phyloP scores from a whole-genome alignment of 169 alveolate genomes.

The Eimeria brunetti region DNA sequence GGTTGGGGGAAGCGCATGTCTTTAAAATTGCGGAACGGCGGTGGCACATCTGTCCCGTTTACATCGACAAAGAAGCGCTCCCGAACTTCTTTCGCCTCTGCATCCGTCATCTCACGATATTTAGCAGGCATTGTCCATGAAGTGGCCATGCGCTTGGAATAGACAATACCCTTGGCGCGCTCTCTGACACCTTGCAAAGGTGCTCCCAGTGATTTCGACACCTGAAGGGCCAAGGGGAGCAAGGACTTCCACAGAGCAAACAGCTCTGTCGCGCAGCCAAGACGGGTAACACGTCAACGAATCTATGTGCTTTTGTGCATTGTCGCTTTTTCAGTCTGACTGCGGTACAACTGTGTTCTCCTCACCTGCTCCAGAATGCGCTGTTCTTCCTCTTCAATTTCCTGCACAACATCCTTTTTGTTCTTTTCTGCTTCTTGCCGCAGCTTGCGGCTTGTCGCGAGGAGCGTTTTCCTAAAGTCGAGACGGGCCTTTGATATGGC shows the following conservation, averaged over 20 bases:
- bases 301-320: background rate
- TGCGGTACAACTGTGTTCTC: background rate
- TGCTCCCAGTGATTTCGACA: slow-evolving; percentile 84
- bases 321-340: too few species aligned
- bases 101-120: slow-evolving; percentile 79
- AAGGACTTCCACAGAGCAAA: background rate
- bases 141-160: slow-evolving; percentile 79
- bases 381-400: slow-evolving; percentile 82
- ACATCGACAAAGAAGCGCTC: slow-evolving; percentile 90
- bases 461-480: slow-evolving; percentile 81
- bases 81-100: slow-evolving; percentile 82
- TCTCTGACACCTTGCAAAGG: slow-evolving; percentile 85
- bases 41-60: slow-evolving; percentile 94
- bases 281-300: background rate
- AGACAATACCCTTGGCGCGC: slow-evolving; percentile 86
- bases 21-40: slow-evolving; percentile 94
- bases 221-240: slow-evolving; percentile 62
- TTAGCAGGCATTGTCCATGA: slow-evolving; percentile 75
- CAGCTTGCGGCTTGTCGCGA: slow-evolving; percentile 83
- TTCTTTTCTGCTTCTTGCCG: slow-evolving; percentile 84
- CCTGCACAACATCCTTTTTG: slow-evolving; percentile 78
- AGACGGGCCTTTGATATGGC: slow-evolving; percentile 78
- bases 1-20: slow-evolving; percentile 95
- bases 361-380: slow-evolving; percentile 82
- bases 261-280: background rate